Percentiles rank a stretch among this genome's conserved stretches.
Conservation (phyloP, 2,329 filamentous ascomycete species). For the Ceratocystis lukuohia region DNA sequence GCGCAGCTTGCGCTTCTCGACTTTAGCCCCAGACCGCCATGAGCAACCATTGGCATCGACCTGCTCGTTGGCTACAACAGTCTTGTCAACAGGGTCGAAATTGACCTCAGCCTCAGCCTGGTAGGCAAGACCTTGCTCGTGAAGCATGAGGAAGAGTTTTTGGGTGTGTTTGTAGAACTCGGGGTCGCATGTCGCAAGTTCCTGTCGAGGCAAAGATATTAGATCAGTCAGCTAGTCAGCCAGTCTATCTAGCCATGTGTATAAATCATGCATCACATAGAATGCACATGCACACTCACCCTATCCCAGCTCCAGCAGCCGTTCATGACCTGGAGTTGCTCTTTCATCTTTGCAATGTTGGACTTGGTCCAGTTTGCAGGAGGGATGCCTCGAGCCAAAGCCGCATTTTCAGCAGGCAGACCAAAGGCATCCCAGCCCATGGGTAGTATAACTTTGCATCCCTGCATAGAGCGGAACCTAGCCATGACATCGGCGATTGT, state of each 20-base stretch:
- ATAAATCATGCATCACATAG: too few species aligned
- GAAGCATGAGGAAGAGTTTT: constrained; percentile 65
- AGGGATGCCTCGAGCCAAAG: constrained; percentile 66
- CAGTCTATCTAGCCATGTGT: too few species aligned
- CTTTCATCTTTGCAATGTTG: constrained; percentile 78
- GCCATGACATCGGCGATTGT: constrained; percentile 79
- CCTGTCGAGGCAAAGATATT: constrained; percentile 34
- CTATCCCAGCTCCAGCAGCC: constrained; percentile 71
- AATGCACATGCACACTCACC: constrained; percentile 37
- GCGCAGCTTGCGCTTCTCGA: constrained; percentile 64
- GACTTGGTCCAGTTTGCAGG: constrained; percentile 65
- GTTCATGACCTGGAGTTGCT: constrained; percentile 66
- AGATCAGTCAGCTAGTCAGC: neutral
- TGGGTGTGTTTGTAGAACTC: constrained; percentile 85
- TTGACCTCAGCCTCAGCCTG: constrained; percentile 76
- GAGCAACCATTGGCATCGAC: constrained; percentile 76
- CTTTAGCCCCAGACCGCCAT: constrained; percentile 76
- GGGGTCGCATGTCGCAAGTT: constrained; percentile 72
- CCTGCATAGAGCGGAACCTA: constrained; percentile 61
- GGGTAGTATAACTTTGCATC: constrained; percentile 64
- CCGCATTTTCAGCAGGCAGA: constrained; percentile 80
- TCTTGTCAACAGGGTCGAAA: constrained; percentile 80
- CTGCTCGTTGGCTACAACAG: constrained; percentile 83
- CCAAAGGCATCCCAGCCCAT: constrained; percentile 95
- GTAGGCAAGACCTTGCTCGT: constrained; percentile 63